These are phyloP conservation scores for Craspedostauros australis DNA, from an alignment of 108 stramenopile species.

Conservation along the genomic window DNA sequence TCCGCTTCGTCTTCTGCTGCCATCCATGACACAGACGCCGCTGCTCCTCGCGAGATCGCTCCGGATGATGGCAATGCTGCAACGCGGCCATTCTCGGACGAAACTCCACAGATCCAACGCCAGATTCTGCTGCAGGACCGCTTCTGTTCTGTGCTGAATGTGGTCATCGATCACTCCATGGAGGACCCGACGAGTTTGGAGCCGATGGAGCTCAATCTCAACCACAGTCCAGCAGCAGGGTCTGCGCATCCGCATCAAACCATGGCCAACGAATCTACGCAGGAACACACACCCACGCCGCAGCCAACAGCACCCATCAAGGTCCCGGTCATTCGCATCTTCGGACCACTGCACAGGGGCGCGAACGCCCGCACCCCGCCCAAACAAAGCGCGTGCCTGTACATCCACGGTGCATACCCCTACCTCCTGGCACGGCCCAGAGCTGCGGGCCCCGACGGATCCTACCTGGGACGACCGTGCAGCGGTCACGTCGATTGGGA, in stretches of 20 bases:
- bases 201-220: conserved; percentile 44
- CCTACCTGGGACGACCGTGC: conserved; percentile 27
- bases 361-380: background rate
- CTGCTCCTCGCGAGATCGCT: too few relatives aligned
- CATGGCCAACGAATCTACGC: background rate
- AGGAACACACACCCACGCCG: background rate
- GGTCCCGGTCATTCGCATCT: conserved; percentile 74
- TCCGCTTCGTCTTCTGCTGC: too few relatives aligned
- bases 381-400: conserved; percentile 72
- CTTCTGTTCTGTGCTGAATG: conserved; percentile 71
- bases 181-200: conserved; percentile 63
- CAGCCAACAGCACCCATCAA: conserved; percentile 9
- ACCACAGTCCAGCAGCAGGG: conserved; percentile 1
- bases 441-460: conserved; percentile 72
- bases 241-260: background rate
- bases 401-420: conserved; percentile 82
- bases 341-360: conserved; percentile 61
- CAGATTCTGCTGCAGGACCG: too few relatives aligned
- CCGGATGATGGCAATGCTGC: too few relatives aligned
- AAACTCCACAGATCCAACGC: too few relatives aligned
- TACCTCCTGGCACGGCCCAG: conserved; percentile 75
- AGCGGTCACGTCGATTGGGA: conserved; percentile 70
- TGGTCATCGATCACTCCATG: conserved; percentile 80
- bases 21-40: too few relatives aligned
- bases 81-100: conserved; percentile 1